Evolutionary conservation across 148 eudicot genomes (phyloP).

Genomic region (Pouteria glomerata): DNA sequence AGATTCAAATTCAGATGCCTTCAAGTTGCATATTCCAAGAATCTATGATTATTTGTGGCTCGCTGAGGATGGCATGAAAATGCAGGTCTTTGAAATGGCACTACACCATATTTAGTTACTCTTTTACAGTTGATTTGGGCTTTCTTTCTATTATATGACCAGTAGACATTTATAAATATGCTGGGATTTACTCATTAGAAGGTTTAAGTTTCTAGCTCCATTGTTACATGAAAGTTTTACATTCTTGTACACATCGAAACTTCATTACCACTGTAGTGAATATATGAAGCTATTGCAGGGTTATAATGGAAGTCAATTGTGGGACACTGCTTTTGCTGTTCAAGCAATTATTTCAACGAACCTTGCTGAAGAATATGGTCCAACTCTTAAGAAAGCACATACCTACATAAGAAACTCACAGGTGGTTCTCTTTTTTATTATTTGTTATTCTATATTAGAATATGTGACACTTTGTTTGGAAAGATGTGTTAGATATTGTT

Average conservation of each 20-base stretch:
- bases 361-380: slow-evolving; percentile 64
- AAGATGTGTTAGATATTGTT: no score
- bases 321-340: slow-evolving; percentile 89
- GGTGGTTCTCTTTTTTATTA: slow-evolving; percentile 33
- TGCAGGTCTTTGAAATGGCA: slow-evolving; percentile 63
- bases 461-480: no score
- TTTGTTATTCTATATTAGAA: background rate
- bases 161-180: no score
- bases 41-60: slow-evolving; percentile 84
- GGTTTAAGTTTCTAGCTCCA: slow-evolving; percentile 1
- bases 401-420: slow-evolving; percentile 66
- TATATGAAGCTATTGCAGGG: slow-evolving; percentile 47
- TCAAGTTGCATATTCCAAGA: slow-evolving; percentile 94
- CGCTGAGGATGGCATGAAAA: slow-evolving; percentile 99
- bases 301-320: slow-evolving; percentile 91
- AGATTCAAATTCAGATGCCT: slow-evolving; percentile 97
- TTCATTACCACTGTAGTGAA: background rate
- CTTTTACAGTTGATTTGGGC: no score
- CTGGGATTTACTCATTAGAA: background rate
- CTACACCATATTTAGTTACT: slow-evolving; percentile 2
- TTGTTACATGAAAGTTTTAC: background rate
- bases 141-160: no score
- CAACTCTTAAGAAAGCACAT: slow-evolving; percentile 71
- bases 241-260: background rate
- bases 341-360: slow-evolving; percentile 83